Evolutionary conservation across 345 rosid genomes (phyloP).

Genomic region (Brassica incana): DNA sequence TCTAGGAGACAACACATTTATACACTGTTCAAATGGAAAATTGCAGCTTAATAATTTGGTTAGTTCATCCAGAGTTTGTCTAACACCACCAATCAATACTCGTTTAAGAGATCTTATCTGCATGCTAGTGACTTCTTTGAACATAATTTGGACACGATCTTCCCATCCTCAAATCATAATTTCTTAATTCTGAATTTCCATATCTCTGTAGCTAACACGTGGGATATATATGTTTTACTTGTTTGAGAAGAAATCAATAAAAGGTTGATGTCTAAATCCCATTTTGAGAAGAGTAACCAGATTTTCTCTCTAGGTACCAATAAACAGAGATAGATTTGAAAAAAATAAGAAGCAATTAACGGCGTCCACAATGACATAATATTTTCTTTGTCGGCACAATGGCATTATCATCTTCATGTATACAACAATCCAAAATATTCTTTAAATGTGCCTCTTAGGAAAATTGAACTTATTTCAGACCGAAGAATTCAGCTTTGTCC

Average conservation of each 20-base stretch:
- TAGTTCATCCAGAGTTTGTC: background rate
- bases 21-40: background rate
- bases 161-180: background rate
- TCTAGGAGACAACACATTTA: background rate
- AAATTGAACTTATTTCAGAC: background rate
- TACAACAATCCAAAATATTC: background rate
- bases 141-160: background rate
- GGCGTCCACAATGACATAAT: background rate
- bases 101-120: slow-evolving; percentile 36
- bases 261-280: background rate
- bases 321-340: background rate
- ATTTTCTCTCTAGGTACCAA: background rate
- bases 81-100: background rate
- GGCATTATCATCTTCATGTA: background rate
- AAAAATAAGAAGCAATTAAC: background rate
- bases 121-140: slow-evolving; percentile 4
- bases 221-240: background rate
- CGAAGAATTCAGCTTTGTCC: slow-evolving; percentile 40
- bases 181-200: background rate
- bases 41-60: no score
- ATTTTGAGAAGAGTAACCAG: background rate
- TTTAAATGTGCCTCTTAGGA: background rate
- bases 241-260: background rate
- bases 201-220: background rate
- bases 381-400: background rate